Evolutionary conservation across 1,284 basidiomycete genomes (phyloP).

Genomic region (Fomitopsis palustris): DNA sequence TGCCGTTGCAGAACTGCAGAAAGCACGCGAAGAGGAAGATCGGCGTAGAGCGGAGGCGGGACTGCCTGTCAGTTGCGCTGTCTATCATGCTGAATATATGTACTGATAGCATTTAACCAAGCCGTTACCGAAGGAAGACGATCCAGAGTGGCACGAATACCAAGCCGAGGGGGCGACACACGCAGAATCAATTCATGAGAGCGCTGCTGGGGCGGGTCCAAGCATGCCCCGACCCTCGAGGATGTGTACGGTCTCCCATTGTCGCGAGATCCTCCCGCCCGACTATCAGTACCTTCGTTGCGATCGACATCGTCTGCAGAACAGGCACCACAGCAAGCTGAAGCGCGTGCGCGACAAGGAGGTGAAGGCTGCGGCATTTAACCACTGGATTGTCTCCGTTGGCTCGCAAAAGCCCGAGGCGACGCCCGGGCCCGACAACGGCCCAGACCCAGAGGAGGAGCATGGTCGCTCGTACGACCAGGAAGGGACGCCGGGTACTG

Average conservation of each 20-base stretch:
- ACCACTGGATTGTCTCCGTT: constrained; percentile 24
- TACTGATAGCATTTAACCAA: background rate
- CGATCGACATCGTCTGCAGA: constrained; percentile 51
- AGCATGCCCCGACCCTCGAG: constrained; percentile 26
- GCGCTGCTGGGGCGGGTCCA: background rate
- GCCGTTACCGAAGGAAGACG: background rate
- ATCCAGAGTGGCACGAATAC: background rate
- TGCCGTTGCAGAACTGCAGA: constrained; percentile 39
- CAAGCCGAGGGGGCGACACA: constrained; percentile 1
- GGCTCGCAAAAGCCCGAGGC: background rate
- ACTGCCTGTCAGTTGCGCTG: constrained; percentile 17
- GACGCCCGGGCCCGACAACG: background rate
- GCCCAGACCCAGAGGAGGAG: background rate
- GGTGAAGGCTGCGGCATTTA: constrained; percentile 32
- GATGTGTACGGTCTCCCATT: constrained; percentile 58
- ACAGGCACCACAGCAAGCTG: constrained; percentile 48
- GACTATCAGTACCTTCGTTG: constrained; percentile 49
- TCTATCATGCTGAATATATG: background rate
- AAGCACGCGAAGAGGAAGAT: constrained; percentile 37
- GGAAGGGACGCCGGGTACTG: constrained; percentile 15
- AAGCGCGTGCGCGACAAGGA: constrained; percentile 47
- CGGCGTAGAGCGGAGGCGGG: constrained; percentile 33
- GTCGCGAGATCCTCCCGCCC: constrained; percentile 45
- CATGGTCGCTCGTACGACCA: background rate
- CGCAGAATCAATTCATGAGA: background rate